A percentile compares a stretch with the other conserved stretches of the same genome.
Evolutionary conservation across 179 eudicot species (phyloP).

Genomic region (Drosera spatulata): DNA sequence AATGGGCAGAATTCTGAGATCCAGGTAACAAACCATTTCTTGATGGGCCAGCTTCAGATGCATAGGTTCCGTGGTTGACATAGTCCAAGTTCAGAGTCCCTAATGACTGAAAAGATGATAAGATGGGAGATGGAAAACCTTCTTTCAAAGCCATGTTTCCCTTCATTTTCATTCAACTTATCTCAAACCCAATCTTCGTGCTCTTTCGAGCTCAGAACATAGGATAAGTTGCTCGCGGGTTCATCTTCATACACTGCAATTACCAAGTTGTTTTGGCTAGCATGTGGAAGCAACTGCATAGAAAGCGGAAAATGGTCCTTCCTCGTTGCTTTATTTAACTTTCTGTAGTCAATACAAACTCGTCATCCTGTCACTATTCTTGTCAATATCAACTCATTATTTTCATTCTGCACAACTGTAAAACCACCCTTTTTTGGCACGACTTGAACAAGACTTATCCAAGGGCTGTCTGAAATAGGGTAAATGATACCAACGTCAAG

Average conservation of each 20-base stretch:
- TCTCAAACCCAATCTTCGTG: conserved; percentile 51
- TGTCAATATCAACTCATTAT: not conserved
- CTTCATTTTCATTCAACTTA: conserved; percentile 25
- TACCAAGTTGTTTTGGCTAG: conserved; percentile 36
- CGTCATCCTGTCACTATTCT: not conserved
- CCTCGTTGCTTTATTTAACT: not conserved
- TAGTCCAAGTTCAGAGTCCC: conserved; percentile 69
- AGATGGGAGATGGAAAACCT: conserved; percentile 38
- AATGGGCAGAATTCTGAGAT: conserved; percentile 57
- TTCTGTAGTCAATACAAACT: conserved; percentile 1
- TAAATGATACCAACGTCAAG: not conserved
- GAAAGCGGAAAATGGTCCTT: not conserved
- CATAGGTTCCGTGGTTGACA: conserved; percentile 46
- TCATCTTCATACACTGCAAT: conserved; percentile 92
- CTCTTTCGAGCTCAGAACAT: conserved; percentile 79
- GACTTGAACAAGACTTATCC: not conserved
- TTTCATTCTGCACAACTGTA: not conserved
- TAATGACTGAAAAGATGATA: conserved; percentile 66
- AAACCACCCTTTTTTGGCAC: not conserved
- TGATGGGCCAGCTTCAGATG: conserved; percentile 52
- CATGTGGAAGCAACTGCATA: conserved; percentile 48
- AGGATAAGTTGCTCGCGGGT: conserved; percentile 87
- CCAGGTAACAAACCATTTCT: conserved; percentile 34
- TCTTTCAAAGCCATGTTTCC: conserved; percentile 24
- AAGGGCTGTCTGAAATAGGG: not conserved